Base-by-base conservation (phyloP, 2,329 filamentous ascomycete species). In the Elsinoe fawcettii region DNA sequence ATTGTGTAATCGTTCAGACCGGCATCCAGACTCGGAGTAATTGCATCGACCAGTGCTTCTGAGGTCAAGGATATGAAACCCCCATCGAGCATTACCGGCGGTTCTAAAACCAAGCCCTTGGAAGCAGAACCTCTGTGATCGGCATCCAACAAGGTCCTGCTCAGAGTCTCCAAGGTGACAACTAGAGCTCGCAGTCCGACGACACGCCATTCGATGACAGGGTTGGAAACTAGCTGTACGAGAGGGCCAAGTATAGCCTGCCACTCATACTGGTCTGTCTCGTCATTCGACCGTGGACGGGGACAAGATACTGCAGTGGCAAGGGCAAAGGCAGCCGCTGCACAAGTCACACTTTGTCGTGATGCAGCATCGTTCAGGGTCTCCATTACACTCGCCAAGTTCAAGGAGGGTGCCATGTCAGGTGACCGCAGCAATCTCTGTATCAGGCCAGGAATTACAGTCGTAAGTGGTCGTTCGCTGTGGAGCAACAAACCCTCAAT, bases 1-100 rank as follows among this genome's bases (percentile, higher is more conserved):
- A 89, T 91, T 0, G 89, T 95, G 66, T 97, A 97, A 68, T 99
- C 91, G 62, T 92, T 86, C 25, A 99, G 72, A 0, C 85, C 74
- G 16, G 46, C 46, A 7, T 58, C 32, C 5, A 62, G 32, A 9
- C 55, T 47, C n/a, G 36, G 27, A 4, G 71, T 60, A 6, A 75
- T 61, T 2, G 32, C 44, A 12, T 58, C 32, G 9, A 59, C 39
- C 20, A 37, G 11, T 20, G 49, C 16, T 27, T 5, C 2, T 9
- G 32, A 34, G 7, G 30, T 32, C 18, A 16, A 30, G 9, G 44
- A 5, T 7, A 6, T 49, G 9, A 22, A 12, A 12, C 14, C 11
- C 14, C 11, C 34, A 23, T 46, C 41, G 7, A 25, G 22, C 11
- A 2, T 25, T 8, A 7, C 41, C 9, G 6, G 18, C 11, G 41